A percentile compares a stretch with the other conserved stretches of the same genome.
phyloP scores from a whole-genome alignment of 2,329 filamentous ascomycete genomes.

The Alternaria sp. region DNA sequence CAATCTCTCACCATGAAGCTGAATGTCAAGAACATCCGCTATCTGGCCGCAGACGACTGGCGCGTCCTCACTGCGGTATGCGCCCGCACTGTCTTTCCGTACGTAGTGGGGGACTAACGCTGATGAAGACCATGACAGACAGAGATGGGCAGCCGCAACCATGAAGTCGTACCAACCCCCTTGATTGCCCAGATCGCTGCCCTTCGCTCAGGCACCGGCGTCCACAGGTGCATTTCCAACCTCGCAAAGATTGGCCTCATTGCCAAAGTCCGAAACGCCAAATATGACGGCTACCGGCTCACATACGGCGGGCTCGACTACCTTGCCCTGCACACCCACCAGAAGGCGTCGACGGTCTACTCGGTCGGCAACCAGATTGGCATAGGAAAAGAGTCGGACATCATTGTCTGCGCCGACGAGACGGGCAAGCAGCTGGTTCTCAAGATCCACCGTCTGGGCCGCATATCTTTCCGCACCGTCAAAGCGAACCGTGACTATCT shows the following conservation, averaged over 20 bases:
- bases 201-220: slow-evolving; percentile 75
- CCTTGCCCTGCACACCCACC: slow-evolving; percentile 90
- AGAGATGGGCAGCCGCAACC: slow-evolving; percentile 93
- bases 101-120: slow-evolving; percentile 48
- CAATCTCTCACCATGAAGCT: slow-evolving; percentile 76
- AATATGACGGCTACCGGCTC: slow-evolving; percentile 96
- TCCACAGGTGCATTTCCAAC: slow-evolving; percentile 86
- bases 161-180: slow-evolving; percentile 93
- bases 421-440: slow-evolving; percentile 80
- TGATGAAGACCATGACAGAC: slow-evolving; percentile 66
- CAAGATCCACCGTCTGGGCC: slow-evolving; percentile 94
- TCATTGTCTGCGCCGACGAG: slow-evolving; percentile 88
- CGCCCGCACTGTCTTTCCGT: slow-evolving; percentile 24
- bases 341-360: slow-evolving; percentile 81
- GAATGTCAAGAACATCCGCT: slow-evolving; percentile 91
- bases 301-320: slow-evolving; percentile 98
- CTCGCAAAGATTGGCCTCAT: slow-evolving; percentile 94
- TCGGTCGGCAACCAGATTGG: slow-evolving; percentile 94
- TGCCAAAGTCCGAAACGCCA: slow-evolving; percentile 91
- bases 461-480: slow-evolving; percentile 96
- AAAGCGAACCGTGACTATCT: slow-evolving; percentile 97
- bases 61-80: slow-evolving; percentile 87
- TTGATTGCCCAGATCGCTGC: slow-evolving; percentile 86
- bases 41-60: slow-evolving; percentile 94
- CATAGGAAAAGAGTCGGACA: slow-evolving; percentile 97